Conservation (phyloP, 2,329 filamentous ascomycete genomes). For the Pestalotiopsis sp. region DNA sequence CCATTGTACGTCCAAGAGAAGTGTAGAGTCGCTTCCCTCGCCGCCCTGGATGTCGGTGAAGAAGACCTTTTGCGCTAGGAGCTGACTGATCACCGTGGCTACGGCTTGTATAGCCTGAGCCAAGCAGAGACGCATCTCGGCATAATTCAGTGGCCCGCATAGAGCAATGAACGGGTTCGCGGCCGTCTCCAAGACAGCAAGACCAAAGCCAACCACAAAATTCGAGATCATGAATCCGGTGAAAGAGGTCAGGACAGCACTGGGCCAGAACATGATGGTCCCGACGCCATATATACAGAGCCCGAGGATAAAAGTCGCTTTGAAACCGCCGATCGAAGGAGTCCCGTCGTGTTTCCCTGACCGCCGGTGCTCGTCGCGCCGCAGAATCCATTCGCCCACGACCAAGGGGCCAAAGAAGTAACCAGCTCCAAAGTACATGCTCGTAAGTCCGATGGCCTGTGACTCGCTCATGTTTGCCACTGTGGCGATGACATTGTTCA, state of each 20-base stretch:
- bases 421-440: constrained; percentile 69
- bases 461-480: constrained; percentile 63
- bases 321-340: constrained; percentile 65
- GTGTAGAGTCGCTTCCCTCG: constrained; percentile 37
- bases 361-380: constrained; percentile 63
- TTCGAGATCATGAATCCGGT: constrained; percentile 75
- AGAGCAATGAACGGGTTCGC: constrained; percentile 75
- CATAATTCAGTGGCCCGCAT: constrained; percentile 73
- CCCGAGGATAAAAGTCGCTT: constrained; percentile 78
- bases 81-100: constrained; percentile 70
- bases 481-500: constrained; percentile 71
- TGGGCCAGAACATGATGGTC: constrained; percentile 87
- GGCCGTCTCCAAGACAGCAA: constrained; percentile 77
- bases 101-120: constrained; percentile 79
- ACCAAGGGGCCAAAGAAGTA: constrained; percentile 72
- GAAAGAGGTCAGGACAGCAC: constrained; percentile 72
- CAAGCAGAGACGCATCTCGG: constrained; percentile 73
- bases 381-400: constrained; percentile 70
- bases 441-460: constrained; percentile 68
- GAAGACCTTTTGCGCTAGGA: constrained; percentile 74
- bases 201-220: constrained; percentile 76
- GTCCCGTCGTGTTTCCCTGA: constrained; percentile 33
- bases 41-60: constrained; percentile 59
- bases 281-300: constrained; percentile 74
- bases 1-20: constrained; percentile 78